phyloP scores from a whole-genome alignment of 108 stramenopile species.

The Nannochloropsis gaditana region DNA sequence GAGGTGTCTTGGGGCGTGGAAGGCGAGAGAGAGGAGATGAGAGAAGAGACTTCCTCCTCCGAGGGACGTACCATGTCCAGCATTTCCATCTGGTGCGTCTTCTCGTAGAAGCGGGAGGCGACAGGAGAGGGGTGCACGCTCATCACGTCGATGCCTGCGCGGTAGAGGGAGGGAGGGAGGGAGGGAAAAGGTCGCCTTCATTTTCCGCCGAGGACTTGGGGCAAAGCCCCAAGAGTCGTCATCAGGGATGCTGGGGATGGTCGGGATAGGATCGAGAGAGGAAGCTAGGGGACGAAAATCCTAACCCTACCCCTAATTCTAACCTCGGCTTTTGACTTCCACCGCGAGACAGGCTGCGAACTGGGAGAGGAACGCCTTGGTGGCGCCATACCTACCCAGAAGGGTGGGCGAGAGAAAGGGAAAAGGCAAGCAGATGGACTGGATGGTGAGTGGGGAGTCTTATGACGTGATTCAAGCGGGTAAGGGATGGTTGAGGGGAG shows the following conservation, averaged over 20 bases:
- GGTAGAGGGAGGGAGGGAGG: constrained; percentile 36
- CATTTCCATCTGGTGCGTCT: constrained; percentile 58
- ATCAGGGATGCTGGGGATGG: neutral
- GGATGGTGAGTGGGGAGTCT: neutral
- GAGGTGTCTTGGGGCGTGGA: neutral
- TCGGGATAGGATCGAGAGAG: neutral
- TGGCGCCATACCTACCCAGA: constrained; percentile 75
- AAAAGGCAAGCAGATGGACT: neutral
- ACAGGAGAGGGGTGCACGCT: constrained; percentile 97
- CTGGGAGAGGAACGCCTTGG: constrained; percentile 95
- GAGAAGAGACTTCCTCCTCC: neutral
- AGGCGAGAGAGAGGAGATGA: neutral
- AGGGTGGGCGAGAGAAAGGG: neutral
- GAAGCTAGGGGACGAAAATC: neutral
- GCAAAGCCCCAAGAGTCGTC: no score
- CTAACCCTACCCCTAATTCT: no score
- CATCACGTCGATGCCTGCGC: constrained; percentile 89
- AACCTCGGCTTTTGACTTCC: constrained; percentile 59
- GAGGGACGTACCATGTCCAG: constrained; percentile 50
- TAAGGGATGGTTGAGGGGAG: neutral
- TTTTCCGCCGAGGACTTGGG: no score
- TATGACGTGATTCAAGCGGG: neutral
- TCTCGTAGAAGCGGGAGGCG: constrained; percentile 87
- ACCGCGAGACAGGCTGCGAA: constrained; percentile 47
- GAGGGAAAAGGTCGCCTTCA: no score